Conservation (phyloP, 495 filamentous ascomycete genomes). For the Zalerion maritima region DNA sequence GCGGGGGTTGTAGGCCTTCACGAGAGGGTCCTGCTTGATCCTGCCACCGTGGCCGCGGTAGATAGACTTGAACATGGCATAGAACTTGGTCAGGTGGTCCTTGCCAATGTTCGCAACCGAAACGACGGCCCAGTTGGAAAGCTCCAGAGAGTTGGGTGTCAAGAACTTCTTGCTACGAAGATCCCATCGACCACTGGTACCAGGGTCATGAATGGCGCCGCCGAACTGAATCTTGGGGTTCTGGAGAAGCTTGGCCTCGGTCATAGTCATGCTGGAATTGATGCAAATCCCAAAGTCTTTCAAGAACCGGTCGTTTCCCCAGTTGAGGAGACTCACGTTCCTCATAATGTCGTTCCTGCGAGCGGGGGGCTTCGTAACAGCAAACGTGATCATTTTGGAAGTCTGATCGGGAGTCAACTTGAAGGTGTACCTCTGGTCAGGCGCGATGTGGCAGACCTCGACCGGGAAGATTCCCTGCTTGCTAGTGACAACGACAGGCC, state of each 20-base stretch:
- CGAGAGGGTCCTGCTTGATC: slow-evolving; percentile 26
- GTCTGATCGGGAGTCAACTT: slow-evolving; percentile 66
- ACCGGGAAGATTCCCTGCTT: slow-evolving; percentile 57
- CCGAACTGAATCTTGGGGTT: slow-evolving; percentile 56
- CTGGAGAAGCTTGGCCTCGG: slow-evolving; percentile 55
- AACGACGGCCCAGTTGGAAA: slow-evolving; percentile 57
- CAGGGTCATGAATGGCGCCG: slow-evolving; percentile 36
- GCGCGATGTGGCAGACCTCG: slow-evolving; percentile 43
- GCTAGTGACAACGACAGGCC: slow-evolving; percentile 60
- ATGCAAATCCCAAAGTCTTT: slow-evolving; percentile 55
- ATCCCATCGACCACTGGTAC: slow-evolving; percentile 64
- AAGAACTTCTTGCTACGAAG: slow-evolving; percentile 66
- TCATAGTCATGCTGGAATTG: slow-evolving; percentile 39
- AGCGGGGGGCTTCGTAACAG: slow-evolving; percentile 45
- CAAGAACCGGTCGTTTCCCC: slow-evolving; percentile 52
- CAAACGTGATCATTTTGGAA: slow-evolving; percentile 74
- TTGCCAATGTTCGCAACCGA: slow-evolving; percentile 15
- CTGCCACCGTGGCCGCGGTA: slow-evolving; percentile 62
- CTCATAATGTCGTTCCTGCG: slow-evolving; percentile 47
- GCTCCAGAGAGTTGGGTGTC: slow-evolving; percentile 35
- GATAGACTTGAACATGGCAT: slow-evolving; percentile 39
- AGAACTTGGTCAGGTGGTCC: slow-evolving; percentile 38
- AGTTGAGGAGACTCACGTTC: slow-evolving; percentile 53
- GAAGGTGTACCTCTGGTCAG: slow-evolving; percentile 61
- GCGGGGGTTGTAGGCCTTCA: slow-evolving; percentile 10